These are phyloP conservation scores for Primulina eburnea DNA, from an alignment of 257 asterid species.

Conservation along the genomic window DNA sequence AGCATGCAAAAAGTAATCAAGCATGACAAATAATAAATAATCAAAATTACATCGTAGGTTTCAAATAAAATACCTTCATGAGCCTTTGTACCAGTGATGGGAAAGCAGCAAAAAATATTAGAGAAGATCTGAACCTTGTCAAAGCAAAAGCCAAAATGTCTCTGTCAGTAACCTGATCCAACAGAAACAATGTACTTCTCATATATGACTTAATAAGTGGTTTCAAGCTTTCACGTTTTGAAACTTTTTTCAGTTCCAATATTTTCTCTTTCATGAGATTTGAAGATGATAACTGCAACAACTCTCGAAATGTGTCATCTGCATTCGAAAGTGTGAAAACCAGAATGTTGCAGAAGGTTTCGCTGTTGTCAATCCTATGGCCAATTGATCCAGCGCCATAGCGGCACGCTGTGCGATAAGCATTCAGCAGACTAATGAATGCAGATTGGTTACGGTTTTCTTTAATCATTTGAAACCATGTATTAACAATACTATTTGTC, in stretches of 20 bases:
- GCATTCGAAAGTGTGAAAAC: slow-evolving; percentile 64
- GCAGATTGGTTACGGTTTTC: slow-evolving; percentile 56
- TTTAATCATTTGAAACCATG: slow-evolving; percentile 61
- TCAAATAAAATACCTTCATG: slow-evolving; percentile 55
- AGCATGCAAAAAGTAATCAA: slow-evolving; percentile 1
- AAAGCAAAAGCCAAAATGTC: slow-evolving; percentile 68
- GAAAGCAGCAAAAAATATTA: slow-evolving; percentile 63
- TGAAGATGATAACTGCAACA: slow-evolving; percentile 53
- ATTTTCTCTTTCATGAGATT: slow-evolving; percentile 49
- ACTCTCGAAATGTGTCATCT: slow-evolving; percentile 58
- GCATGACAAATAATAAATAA: slow-evolving; percentile 3
- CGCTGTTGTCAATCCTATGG: slow-evolving; percentile 55
- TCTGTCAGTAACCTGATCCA: slow-evolving; percentile 77
- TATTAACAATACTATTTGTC: slow-evolving; percentile 41
- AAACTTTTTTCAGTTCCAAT: slow-evolving; percentile 47
- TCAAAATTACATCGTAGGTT: neutral
- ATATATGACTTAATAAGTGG: slow-evolving; percentile 73
- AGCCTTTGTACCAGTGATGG: slow-evolving; percentile 66
- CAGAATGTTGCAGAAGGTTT: slow-evolving; percentile 60
- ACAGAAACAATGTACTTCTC: slow-evolving; percentile 74
- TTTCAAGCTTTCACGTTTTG: slow-evolving; percentile 61
- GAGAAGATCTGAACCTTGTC: slow-evolving; percentile 60
- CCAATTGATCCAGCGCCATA: slow-evolving; percentile 71
- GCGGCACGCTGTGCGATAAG: slow-evolving; percentile 89
- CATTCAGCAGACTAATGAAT: slow-evolving; percentile 66